Evolutionary conservation across 805 yeast genomes (phyloP).

Genomic region (Tetrapisispora iriomotensis): DNA sequence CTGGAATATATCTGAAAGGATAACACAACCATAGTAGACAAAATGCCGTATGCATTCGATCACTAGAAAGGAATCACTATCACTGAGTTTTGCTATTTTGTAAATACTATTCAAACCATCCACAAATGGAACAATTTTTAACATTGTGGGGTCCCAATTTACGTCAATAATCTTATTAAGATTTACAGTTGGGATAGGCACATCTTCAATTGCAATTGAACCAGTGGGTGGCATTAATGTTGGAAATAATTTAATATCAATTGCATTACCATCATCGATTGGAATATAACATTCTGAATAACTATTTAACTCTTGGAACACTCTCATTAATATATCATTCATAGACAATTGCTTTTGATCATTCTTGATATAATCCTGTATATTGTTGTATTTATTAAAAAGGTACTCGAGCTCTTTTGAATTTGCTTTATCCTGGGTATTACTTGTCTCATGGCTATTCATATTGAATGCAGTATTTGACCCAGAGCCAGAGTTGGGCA

Average conservation of each 20-base stretch:
- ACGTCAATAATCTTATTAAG: slow-evolving; percentile 67
- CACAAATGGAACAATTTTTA: slow-evolving; percentile 73
- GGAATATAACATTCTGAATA: slow-evolving; percentile 96
- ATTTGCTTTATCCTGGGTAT: not conserved
- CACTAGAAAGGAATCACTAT: slow-evolving; percentile 69
- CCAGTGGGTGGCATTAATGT: slow-evolving; percentile 75
- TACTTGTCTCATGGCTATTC: not conserved
- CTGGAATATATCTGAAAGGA: slow-evolving; percentile 79
- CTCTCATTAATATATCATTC: slow-evolving; percentile 72
- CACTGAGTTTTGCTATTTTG: slow-evolving; percentile 66
- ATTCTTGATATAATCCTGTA: not conserved
- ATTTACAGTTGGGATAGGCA: slow-evolving; percentile 82
- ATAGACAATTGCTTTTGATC: slow-evolving; percentile 37
- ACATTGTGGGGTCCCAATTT: slow-evolving; percentile 96
- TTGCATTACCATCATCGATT: slow-evolving; percentile 76
- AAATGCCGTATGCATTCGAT: slow-evolving; percentile 84
- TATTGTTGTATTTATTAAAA: slow-evolving; percentile 1
- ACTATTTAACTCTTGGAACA: slow-evolving; percentile 88
- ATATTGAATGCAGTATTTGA: no score
- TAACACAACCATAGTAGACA: slow-evolving; percentile 79
- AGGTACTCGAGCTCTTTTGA: not conserved
- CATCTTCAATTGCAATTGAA: slow-evolving; percentile 67
- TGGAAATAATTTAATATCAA: slow-evolving; percentile 91
- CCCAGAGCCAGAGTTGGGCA: no score
- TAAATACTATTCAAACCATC: slow-evolving; percentile 81